Conservation (phyloP, 768 basidiomycete species). For the Kwoniella sp. region DNA sequence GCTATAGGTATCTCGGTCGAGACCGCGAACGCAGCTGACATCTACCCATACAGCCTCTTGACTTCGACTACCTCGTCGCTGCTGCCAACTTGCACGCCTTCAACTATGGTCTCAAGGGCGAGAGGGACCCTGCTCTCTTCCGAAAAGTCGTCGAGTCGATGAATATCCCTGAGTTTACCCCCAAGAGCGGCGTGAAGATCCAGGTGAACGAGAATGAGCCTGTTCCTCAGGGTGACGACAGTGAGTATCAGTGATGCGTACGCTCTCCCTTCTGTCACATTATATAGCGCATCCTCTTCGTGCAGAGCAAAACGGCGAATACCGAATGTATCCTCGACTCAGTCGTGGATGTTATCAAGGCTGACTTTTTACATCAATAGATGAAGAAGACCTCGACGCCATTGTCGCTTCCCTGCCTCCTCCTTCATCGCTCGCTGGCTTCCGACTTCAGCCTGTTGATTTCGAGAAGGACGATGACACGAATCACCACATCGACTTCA, state of each 20-base stretch:
- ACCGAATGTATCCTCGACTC: too few species aligned
- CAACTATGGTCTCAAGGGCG: slow-evolving; percentile 95
- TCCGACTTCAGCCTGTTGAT: slow-evolving; percentile 89
- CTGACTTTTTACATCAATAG: neutral
- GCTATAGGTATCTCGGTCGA: slow-evolving; percentile 48
- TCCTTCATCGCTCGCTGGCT: slow-evolving; percentile 92
- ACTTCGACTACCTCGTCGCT: slow-evolving; percentile 84
- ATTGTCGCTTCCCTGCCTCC: slow-evolving; percentile 73
- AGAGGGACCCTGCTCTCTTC: slow-evolving; percentile 75
- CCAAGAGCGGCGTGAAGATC: slow-evolving; percentile 85
- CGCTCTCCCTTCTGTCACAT: too few species aligned
- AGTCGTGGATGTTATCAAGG: too few species aligned
- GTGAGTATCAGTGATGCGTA: slow-evolving; percentile 48
- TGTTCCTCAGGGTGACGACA: slow-evolving; percentile 60
- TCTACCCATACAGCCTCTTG: slow-evolving; percentile 66
- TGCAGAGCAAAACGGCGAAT: too few species aligned
- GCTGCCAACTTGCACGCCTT: slow-evolving; percentile 95
- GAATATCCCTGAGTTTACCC: slow-evolving; percentile 87
- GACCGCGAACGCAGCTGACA: slow-evolving; percentile 5
- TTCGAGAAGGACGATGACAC: slow-evolving; percentile 99
- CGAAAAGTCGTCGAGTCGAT: slow-evolving; percentile 80
- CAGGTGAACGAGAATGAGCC: slow-evolving; percentile 94
- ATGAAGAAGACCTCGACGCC: slow-evolving; percentile 62
- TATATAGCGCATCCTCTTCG: too few species aligned
- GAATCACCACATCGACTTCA: slow-evolving; percentile 98